Evolutionary conservation across 805 yeast species (phyloP).

Genomic region (Yamadazyma philogaea): DNA sequence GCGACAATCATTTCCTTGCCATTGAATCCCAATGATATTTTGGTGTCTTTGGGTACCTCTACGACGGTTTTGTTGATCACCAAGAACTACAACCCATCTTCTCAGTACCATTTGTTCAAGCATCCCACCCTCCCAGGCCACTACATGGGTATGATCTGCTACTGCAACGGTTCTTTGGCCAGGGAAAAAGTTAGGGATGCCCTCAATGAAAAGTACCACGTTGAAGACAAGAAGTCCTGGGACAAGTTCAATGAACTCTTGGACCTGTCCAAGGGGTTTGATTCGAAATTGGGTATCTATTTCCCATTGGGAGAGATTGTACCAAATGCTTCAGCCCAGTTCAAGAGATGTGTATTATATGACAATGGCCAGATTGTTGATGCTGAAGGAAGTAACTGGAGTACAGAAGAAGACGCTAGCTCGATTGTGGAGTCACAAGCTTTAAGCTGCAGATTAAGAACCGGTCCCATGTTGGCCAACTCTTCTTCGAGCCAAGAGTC

Average conservation of each 20-base stretch:
- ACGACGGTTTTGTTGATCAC: conserved; percentile 85
- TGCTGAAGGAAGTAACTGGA: conserved; percentile 32
- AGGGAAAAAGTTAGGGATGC: conserved; percentile 71
- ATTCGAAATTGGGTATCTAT: conserved; percentile 65
- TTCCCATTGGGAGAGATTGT: conserved; percentile 91
- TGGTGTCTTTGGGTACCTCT: conserved; percentile 86
- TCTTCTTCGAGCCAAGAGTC: conserved; percentile 12
- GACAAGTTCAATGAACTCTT: conserved; percentile 55
- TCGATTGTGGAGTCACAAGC: conserved; percentile 87
- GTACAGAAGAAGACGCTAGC: conserved; percentile 60
- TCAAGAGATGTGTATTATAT: conserved; percentile 48
- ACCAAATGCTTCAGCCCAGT: conserved; percentile 72
- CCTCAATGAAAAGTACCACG: conserved; percentile 45
- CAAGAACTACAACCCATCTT: conserved; percentile 70
- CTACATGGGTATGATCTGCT: conserved; percentile 94
- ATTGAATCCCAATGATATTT: conserved; percentile 66
- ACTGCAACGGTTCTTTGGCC: conserved; percentile 87
- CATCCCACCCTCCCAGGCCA: conserved; percentile 78
- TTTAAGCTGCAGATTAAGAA: conserved; percentile 73
- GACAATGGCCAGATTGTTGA: conserved; percentile 22
- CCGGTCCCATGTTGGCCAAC: conserved; percentile 67
- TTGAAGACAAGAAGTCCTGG: conserved; percentile 47
- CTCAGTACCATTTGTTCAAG: conserved; percentile 78
- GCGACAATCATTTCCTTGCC: conserved; percentile 87
- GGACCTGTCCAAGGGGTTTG: conserved; percentile 33